Evolutionary conservation across 139 green algal species (phyloP).

Genomic region (Tetradesmus obliquus): DNA sequence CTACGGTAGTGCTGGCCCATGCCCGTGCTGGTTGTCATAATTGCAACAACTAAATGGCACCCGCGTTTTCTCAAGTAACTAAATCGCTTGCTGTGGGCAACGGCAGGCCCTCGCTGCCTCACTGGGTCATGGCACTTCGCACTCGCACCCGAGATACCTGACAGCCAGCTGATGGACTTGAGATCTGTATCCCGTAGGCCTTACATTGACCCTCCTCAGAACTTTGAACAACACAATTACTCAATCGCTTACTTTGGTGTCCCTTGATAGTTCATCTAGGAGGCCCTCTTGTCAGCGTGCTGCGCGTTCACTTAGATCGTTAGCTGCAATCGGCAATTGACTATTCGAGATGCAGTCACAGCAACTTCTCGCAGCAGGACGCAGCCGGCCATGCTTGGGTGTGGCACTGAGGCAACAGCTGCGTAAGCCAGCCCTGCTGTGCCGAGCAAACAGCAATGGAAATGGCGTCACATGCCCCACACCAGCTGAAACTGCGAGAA

Average conservation of each 20-base stretch:
- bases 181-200: not conserved
- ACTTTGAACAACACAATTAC: not conserved
- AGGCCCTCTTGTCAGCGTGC: not conserved
- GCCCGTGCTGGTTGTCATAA: too few relatives aligned
- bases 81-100: too few relatives aligned
- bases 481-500: conserved; percentile 75
- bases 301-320: not conserved
- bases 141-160: not conserved
- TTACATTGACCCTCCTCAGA: not conserved
- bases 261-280: not conserved
- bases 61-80: too few relatives aligned
- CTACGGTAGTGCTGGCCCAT: too few relatives aligned
- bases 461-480: conserved; percentile 36
- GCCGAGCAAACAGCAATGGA: conserved; percentile 23
- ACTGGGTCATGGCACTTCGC: not conserved
- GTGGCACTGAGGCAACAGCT: not conserved
- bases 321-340: not conserved
- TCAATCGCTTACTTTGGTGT: not conserved
- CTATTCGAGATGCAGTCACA: not conserved
- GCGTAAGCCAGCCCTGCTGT: not conserved
- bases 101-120: too few relatives aligned
- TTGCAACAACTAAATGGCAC: too few relatives aligned
- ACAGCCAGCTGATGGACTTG: not conserved
- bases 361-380: not conserved
- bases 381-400: not conserved